Conservation (phyloP, 352 stramenopile species). For the Halophytophthora batemanensis region DNA sequence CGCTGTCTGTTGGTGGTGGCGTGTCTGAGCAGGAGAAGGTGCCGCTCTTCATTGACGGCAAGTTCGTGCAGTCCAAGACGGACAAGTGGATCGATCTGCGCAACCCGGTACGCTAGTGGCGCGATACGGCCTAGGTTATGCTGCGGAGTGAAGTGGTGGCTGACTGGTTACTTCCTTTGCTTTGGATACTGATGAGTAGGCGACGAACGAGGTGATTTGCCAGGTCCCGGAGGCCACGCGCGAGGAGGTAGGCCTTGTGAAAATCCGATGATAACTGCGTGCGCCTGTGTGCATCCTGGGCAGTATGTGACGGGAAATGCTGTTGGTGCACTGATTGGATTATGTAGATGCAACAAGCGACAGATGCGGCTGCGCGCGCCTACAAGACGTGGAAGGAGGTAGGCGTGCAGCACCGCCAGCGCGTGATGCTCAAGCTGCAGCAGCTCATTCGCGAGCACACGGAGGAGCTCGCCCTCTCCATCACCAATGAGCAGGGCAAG, state of each 20-base stretch:
- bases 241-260: constrained; percentile 47
- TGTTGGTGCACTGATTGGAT: neutral
- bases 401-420: constrained; percentile 91
- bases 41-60: constrained; percentile 90
- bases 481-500: constrained; percentile 93
- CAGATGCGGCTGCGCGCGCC: constrained; percentile 69
- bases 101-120: constrained; percentile 60
- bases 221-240: constrained; percentile 84
- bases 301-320: neutral
- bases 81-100: constrained; percentile 91
- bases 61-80: constrained; percentile 91
- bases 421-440: constrained; percentile 96
- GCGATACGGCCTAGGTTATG: neutral
- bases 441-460: constrained; percentile 93
- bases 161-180: constrained; percentile 7
- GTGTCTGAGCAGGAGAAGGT: constrained; percentile 46
- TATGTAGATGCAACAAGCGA: constrained; percentile 80
- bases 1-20: neutral
- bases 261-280: too few relatives aligned
- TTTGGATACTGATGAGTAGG: constrained; percentile 17
- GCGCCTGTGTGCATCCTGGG: too few relatives aligned
- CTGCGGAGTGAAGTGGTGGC: constrained; percentile 5
- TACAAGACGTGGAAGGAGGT: constrained; percentile 94
- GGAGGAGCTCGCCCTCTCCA: constrained; percentile 93
- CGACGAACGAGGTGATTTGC: constrained; percentile 88